Evolutionary conservation across 208 protist genomes (phyloP).

Genomic region (Wallacemonas sp.): DNA sequence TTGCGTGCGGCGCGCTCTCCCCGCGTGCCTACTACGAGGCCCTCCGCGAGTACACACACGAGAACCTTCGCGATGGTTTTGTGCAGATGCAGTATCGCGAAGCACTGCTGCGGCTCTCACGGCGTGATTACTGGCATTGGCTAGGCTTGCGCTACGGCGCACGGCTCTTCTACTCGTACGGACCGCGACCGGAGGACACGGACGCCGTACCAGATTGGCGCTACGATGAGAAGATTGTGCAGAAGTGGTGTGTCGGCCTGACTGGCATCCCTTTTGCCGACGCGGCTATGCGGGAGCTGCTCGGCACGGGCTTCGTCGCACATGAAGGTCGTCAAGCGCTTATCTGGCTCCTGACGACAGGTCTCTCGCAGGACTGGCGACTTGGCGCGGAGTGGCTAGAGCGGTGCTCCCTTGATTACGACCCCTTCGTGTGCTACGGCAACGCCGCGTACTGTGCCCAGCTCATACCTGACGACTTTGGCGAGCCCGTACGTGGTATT

Average conservation of each 20-base stretch:
- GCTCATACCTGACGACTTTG: slow-evolving; percentile 83
- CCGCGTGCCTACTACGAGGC: slow-evolving; percentile 78
- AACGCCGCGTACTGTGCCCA: slow-evolving; percentile 79
- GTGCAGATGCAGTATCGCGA: slow-evolving; percentile 83
- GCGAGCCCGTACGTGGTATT: slow-evolving; percentile 72
- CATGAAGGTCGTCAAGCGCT: slow-evolving; percentile 77
- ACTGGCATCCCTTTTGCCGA: slow-evolving; percentile 90
- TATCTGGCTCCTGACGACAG: slow-evolving; percentile 79
- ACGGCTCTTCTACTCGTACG: slow-evolving; percentile 82
- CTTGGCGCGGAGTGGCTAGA: slow-evolving; percentile 90
- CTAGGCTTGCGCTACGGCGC: slow-evolving; percentile 81
- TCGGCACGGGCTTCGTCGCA: slow-evolving; percentile 77
- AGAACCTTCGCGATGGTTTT: slow-evolving; percentile 63
- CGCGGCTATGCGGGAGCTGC: slow-evolving; percentile 84
- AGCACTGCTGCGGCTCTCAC: slow-evolving; percentile 70
- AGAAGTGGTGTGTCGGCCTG: slow-evolving; percentile 80
- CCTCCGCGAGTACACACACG: slow-evolving; percentile 56
- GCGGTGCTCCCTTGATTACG: slow-evolving; percentile 87
- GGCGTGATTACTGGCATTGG: slow-evolving; percentile 91
- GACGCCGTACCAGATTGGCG: slow-evolving; percentile 76
- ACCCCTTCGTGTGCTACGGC: slow-evolving; percentile 89
- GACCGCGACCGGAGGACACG: slow-evolving; percentile 78
- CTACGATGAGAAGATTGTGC: slow-evolving; percentile 76
- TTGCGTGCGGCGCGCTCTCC: slow-evolving; percentile 73
- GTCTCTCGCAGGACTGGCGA: slow-evolving; percentile 89